Evolutionary conservation across 2,329 filamentous ascomycete genomes (phyloP).

Genomic region (Monilinia fructicola): DNA sequence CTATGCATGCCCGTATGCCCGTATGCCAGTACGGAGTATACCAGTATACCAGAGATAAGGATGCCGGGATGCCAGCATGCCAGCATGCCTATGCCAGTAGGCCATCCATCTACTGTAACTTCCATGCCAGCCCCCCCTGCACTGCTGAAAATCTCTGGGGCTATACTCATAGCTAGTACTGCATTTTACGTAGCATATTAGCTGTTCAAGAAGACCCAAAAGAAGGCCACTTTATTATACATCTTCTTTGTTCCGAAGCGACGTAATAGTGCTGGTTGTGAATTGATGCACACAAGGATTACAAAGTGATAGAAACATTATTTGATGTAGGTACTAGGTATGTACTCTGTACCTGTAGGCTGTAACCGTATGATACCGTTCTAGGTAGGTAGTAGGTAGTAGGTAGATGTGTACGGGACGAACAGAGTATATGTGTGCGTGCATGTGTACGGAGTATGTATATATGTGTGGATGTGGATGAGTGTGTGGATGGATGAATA

Average conservation of each 20-base stretch:
- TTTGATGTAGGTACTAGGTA: too few relatives aligned
- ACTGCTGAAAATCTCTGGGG: conserved; percentile 12
- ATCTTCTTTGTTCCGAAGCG: background rate
- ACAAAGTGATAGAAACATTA: background rate
- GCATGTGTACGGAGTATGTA: too few relatives aligned
- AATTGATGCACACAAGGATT: conserved; percentile 12
- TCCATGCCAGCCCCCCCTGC: background rate
- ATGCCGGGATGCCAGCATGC: background rate
- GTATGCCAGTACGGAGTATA: too few relatives aligned
- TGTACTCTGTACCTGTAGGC: too few relatives aligned
- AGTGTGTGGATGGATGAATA: background rate
- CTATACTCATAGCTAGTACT: background rate
- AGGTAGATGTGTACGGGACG: background rate
- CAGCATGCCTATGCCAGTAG: too few relatives aligned
- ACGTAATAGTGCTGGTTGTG: background rate
- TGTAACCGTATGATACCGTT: too few relatives aligned
- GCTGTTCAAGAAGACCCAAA: background rate
- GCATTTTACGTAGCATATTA: too few relatives aligned
- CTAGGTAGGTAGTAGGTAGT: background rate
- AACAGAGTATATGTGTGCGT: too few relatives aligned
- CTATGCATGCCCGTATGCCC: too few relatives aligned
- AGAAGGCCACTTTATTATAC: background rate
- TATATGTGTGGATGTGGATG: background rate
- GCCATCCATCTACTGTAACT: too few relatives aligned
- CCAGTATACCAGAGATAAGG: too few relatives aligned